Conservation (phyloP, 768 basidiomycete genomes). For the Tylopilus sp. region DNA sequence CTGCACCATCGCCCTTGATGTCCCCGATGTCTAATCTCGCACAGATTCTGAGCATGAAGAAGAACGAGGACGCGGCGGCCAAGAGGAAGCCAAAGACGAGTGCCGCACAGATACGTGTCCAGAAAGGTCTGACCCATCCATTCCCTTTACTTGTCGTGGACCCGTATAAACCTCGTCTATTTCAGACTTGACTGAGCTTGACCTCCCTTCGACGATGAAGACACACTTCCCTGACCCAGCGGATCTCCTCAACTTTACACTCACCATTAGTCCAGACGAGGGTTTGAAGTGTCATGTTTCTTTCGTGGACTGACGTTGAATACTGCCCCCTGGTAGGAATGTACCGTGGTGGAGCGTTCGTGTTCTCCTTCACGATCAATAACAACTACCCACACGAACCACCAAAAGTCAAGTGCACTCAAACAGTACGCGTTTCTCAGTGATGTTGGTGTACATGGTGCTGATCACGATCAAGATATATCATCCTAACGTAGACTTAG, state of each 20-base stretch:
- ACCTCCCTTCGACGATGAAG: conserved; percentile 94
- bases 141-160: neutral
- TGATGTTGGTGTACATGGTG: neutral
- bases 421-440: conserved; percentile 58
- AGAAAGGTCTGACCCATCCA: conserved; percentile 69
- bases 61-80: conserved; percentile 94
- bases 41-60: conserved; percentile 99
- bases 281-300: conserved; percentile 44
- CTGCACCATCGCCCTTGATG: neutral
- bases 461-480: conserved; percentile 67
- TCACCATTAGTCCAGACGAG: conserved; percentile 96
- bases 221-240: conserved; percentile 89
- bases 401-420: conserved; percentile 97
- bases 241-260: conserved; percentile 94
- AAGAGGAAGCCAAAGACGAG: conserved; percentile 99
- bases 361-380: conserved; percentile 94
- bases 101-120: conserved; percentile 98
- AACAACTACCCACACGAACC: conserved; percentile 99
- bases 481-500: conserved; percentile 96
- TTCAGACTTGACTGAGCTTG: conserved; percentile 92
- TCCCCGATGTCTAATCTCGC: conserved; percentile 5
- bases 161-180: conserved; percentile 2
- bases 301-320: conserved; percentile 2
- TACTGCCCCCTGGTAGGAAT: conserved; percentile 58
- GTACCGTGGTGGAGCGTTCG: conserved; percentile 94